These are phyloP conservation scores for Bipolaris oryzae DNA, from an alignment of 2,329 filamentous ascomycete genomes.

Conservation along the genomic window DNA sequence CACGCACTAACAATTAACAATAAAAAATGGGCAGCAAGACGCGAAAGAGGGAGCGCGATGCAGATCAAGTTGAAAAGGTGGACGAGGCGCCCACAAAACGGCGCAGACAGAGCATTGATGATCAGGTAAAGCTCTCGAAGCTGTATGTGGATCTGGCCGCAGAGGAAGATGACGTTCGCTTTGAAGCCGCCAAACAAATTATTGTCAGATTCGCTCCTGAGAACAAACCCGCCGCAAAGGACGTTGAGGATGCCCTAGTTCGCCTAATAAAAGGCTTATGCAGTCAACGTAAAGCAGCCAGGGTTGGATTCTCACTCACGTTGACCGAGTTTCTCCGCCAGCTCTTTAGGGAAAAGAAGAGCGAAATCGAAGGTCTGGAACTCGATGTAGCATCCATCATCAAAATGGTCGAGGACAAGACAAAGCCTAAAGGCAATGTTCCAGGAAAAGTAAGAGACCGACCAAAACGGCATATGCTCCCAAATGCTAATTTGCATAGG, in stretches of 20 bases:
- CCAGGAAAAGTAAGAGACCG: conserved; percentile 57
- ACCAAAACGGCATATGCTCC: not conserved
- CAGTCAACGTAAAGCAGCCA: conserved; percentile 85
- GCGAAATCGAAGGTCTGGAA: conserved; percentile 40
- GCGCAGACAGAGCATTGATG: conserved; percentile 47
- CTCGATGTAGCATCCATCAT: conserved; percentile 54
- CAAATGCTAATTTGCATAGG: conserved; percentile 59
- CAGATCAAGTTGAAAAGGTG: conserved; percentile 19
- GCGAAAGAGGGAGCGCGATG: conserved; percentile 38
- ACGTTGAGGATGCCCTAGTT: conserved; percentile 49
- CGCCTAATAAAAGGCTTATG: conserved; percentile 83
- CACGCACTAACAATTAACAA: not conserved
- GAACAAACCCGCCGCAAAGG: conserved; percentile 44
- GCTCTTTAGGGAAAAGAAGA: conserved; percentile 61
- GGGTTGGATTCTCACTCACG: conserved; percentile 87
- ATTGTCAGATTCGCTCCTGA: conserved; percentile 51
- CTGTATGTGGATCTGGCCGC: conserved; percentile 56
- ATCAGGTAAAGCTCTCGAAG: conserved; percentile 51
- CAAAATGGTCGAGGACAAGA: conserved; percentile 59
- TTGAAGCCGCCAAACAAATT: conserved; percentile 54
- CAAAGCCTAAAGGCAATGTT: conserved; percentile 58
- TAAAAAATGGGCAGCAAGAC: conserved; percentile 34
- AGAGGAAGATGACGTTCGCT: conserved; percentile 52
- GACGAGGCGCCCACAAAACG: conserved; percentile 38
- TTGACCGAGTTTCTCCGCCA: conserved; percentile 80